Evolutionary conservation across 2,329 filamentous ascomycete species (phyloP), one percentile per base, ranked within the genome.

Genomic region (Parastagonospora nodorum): DNA sequence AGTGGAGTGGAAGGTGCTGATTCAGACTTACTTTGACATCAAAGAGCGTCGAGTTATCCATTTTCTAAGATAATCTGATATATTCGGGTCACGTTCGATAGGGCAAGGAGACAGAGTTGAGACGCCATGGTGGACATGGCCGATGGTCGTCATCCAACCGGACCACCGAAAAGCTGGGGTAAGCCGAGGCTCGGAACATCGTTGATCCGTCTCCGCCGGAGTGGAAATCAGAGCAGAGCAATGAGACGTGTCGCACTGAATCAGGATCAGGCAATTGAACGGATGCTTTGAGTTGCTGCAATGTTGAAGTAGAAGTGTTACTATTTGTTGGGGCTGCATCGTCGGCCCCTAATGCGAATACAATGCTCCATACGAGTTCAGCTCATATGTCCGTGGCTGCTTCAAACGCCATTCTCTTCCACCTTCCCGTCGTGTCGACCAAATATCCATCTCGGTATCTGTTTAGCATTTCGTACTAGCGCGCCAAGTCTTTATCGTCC

Each of bases 41-140:
- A 54, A 75, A 75, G 30, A 75, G 68, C 8, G 50, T 62, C 8
- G 58, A 45, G 50, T 68, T 65, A 36, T 75, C 71, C 73, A 75
- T 75, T 28, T 51, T 63, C 42, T 24, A 11, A 12, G 8, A 12
- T 41, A 15, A 10, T 4, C 10, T 9, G 8, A 24, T 15, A 7
- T 8, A 27, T 11, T 19, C 10, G 8, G 12, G 8, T n/a, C 6
- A 8, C 9, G 14, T 28, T 19, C 12, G 24, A 37, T 32, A 27
- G 48, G 19, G 16, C 45, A 29, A 53, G 30, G 38, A 33, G 39
- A 19, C 35, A 32, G 29, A 35, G 40, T 32, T 14, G 28, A 29
- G 24, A 40, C 10, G 30, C 2, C 46, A 57, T 58, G 37, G 42
- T 50, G 49, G 45, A n/a, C 15, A 45, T 36, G 49, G 36, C 39